A percentile compares a stretch with the other conserved stretches of the same genome.
Conservation (phyloP, 2,329 filamentous ascomycete genomes). For the Pochonia chlamydosporia region DNA sequence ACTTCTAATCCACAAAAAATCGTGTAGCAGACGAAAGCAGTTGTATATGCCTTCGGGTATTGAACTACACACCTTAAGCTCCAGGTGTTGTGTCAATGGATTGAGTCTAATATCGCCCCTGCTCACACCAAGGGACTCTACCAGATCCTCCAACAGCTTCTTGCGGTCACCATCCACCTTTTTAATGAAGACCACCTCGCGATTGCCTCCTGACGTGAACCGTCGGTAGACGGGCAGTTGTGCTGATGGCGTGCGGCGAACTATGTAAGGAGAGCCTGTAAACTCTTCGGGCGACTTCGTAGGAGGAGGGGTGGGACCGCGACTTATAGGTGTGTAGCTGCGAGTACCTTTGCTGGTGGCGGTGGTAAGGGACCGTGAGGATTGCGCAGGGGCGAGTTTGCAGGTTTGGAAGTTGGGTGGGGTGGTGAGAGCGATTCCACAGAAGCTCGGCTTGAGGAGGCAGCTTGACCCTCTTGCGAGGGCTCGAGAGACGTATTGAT, state of each 20-base stretch:
- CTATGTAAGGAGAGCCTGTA: constrained; percentile 51
- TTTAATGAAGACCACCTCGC: constrained; percentile 68
- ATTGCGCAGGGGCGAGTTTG: constrained; percentile 15
- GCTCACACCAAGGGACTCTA: constrained; percentile 49
- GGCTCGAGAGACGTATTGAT: constrained; percentile 17
- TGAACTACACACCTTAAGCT: constrained; percentile 56
- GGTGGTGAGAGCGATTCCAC: constrained; percentile 9
- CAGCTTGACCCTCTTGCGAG: constrained; percentile 16
- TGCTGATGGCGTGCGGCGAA: constrained; percentile 64
- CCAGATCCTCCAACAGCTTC: constrained; percentile 59
- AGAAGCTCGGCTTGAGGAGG: constrained; percentile 10
- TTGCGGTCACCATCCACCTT: constrained; percentile 70
- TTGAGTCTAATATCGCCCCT: constrained; percentile 48
- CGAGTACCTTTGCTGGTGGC: constrained; percentile 14
- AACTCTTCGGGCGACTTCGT: constrained; percentile 25
- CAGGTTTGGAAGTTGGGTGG: constrained; percentile 11
- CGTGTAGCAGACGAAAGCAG: not conserved
- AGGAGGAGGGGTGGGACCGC: constrained; percentile 21
- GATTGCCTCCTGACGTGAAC: constrained; percentile 68
- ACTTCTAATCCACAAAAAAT: too few species aligned
- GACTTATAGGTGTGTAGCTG: constrained; percentile 19
- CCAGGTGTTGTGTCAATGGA: constrained; percentile 64
- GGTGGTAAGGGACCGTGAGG: constrained; percentile 2
- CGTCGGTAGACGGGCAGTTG: constrained; percentile 74
- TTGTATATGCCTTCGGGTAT: not conserved